Base-by-base conservation (phyloP, 2,329 filamentous ascomycete genomes). In the Fusarium brevicatenulatum region DNA sequence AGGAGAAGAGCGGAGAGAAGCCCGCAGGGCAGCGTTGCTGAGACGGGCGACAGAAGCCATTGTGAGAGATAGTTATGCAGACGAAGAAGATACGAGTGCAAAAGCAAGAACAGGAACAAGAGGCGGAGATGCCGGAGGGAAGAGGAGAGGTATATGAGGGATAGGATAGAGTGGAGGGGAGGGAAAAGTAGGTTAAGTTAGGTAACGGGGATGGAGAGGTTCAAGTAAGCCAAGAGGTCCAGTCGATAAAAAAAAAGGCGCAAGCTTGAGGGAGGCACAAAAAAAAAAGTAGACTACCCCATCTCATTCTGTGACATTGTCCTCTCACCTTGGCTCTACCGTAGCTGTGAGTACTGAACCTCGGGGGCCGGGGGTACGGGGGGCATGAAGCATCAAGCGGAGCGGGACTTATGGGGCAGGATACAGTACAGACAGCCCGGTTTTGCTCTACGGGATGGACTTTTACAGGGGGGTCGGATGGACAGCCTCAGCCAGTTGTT, bases 11-110 rank as follows among this genome's bases (percentile, higher is more conserved):
- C 89, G 86, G 81, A 94, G 85, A 68, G 92, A 91, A 81, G 93
- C 89, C 86, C 95, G 92, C 82, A 98, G 88, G 84, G 93, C 91
- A 83, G 93, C 90, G 81, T 92, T 91, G 86, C 92, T 91, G 81
- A 97, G 85, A 88, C 94, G 92, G 83, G 96, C 86, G 82, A 93
- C 89, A 81, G 94, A 91, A 83, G 94, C 92, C 94, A 97, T 97
- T 86, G 85, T 78, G 77, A 74, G 79, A 80, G 72, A 62, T 73
- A 37, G 71, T 74, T 72, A 74, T 75, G 75, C 71, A 75, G 70
- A 79, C 79, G 76, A 74, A 75, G 52, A 53, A 37, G 70, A 75
- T 70, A 79, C 78, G 76, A 74, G 65, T 74, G 74, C 73, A 80
- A 65, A 44, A 61, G 50, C 58, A 56, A 56, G 71, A 72, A 66